Evolutionary conservation across 2,329 filamentous ascomycete species (phyloP), one percentile per base, ranked within the genome.

Genomic region (Thielaviopsis punctulata): DNA sequence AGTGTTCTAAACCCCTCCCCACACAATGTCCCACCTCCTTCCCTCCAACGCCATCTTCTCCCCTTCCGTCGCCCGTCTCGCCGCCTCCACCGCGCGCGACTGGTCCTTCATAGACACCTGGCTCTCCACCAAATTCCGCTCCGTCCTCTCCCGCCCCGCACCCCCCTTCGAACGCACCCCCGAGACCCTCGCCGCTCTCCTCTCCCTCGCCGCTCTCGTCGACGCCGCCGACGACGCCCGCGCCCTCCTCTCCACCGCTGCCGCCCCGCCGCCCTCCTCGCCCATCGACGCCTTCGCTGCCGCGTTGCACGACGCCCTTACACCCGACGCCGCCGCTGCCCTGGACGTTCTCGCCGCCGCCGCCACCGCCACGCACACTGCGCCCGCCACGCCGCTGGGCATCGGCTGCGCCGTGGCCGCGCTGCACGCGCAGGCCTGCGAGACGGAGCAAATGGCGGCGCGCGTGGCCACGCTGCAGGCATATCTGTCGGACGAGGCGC

Each of bases 61-160:
- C 3, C 80, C 80, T 12, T 80, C 78, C 0, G 69, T 80, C 27
- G 79, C 79, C 50, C 82, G 86, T 55, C 81, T 84, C 56, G 84
- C 86, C 58, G 84, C 85, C 56, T 84, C 84, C 12, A 80, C 84
- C 57, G 85, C 87, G 46, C 89, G 90, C 62, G 89, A 95, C 66
- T 96, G 90, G 90, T 82, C 80, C 52, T 87, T 85, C 58, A 76
- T 95, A 59, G 87, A 93, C 66, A 71, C 72, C 59, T 96, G 90
- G 89, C 77, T 95, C 10, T 71, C 73, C 45, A 73, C 76, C 55
- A 84, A 84, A 61, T 85, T 84, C 59, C 71, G 71, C 45, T 15
- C 22, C 27, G 21, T 30, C n/a, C 72, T 73, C 45, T 75, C 77
- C 25, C 76, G 75, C 45, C 63, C 73, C 0, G 68, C 82, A 0